These are phyloP conservation scores for Annulohypoxylon nitens DNA, from an alignment of 495 filamentous ascomycete species.

Conservation along the genomic window DNA sequence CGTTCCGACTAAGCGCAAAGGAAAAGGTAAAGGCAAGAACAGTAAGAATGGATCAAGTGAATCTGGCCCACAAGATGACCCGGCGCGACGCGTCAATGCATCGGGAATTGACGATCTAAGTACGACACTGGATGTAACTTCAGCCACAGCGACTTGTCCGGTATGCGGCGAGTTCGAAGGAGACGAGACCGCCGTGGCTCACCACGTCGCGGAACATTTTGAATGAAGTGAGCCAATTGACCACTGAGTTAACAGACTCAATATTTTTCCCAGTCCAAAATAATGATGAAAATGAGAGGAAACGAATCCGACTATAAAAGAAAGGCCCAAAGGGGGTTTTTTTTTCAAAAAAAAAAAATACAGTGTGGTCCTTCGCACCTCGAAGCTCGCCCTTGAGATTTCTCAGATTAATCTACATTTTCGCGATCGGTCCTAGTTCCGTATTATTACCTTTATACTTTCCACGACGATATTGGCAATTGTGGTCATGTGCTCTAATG, in stretches of 20 bases:
- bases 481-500: constrained; percentile 16
- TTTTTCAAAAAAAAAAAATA: too few relatives aligned
- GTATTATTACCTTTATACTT: not conserved
- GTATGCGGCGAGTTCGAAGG: constrained; percentile 72
- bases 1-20: constrained; percentile 57
- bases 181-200: constrained; percentile 68
- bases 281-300: not conserved
- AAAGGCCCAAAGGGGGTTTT: not conserved
- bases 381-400: not conserved
- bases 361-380: not conserved
- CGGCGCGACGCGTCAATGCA: constrained; percentile 14
- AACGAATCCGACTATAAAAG: not conserved
- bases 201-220: constrained; percentile 71
- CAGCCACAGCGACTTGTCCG: constrained; percentile 62
- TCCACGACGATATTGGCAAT: not conserved
- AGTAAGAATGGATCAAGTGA: constrained; percentile 39
- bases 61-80: constrained; percentile 27
- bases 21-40: constrained; percentile 43
- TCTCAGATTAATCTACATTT: not conserved
- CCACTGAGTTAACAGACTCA: not conserved
- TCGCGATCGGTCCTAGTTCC: not conserved
- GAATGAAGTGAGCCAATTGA: constrained; percentile 38
- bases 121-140: constrained; percentile 28
- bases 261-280: not conserved
- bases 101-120: constrained; percentile 23